Percentiles rank a stretch among this genome's conserved stretches.
Conservation (phyloP, 805 yeast species). For the Millerozyma miso region DNA sequence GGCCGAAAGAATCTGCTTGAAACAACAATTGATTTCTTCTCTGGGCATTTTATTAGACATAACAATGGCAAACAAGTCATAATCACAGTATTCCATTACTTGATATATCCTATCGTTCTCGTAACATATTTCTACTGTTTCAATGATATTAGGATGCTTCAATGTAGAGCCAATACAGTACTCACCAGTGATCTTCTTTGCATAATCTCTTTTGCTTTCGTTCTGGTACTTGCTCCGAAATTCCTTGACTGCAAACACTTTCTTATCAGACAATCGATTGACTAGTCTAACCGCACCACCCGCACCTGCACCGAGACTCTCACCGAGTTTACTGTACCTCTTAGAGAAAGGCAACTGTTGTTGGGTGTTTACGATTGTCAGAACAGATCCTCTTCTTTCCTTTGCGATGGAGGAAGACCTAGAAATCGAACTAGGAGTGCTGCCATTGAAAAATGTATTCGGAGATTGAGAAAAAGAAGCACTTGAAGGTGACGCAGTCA, state of each 20-base stretch:
- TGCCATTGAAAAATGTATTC: slow-evolving; percentile 13
- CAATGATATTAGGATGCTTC: slow-evolving; percentile 76
- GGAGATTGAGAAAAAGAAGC: slow-evolving; percentile 35
- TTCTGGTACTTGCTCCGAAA: slow-evolving; percentile 68
- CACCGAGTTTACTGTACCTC: slow-evolving; percentile 72
- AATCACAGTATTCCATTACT: slow-evolving; percentile 92
- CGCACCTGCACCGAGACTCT: slow-evolving; percentile 78
- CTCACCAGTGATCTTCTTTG: slow-evolving; percentile 86
- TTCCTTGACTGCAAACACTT: slow-evolving; percentile 79
- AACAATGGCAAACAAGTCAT: slow-evolving; percentile 80
- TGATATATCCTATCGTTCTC: slow-evolving; percentile 72
- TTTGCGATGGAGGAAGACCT: slow-evolving; percentile 25
- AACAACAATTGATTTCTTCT: slow-evolving; percentile 76
- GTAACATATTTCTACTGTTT: slow-evolving; percentile 71
- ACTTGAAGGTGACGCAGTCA: slow-evolving; percentile 29
- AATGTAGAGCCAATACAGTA: slow-evolving; percentile 81
- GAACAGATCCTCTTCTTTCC: slow-evolving; percentile 37
- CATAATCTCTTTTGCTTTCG: slow-evolving; percentile 71
- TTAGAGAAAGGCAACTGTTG: slow-evolving; percentile 29
- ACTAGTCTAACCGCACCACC: slow-evolving; percentile 82
- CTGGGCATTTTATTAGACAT: slow-evolving; percentile 83
- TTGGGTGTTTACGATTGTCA: slow-evolving; percentile 19
- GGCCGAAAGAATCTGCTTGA: slow-evolving; percentile 70
- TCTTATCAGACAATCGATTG: slow-evolving; percentile 62
- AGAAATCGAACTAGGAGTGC: slow-evolving; percentile 23